Evolutionary conservation across 1,284 basidiomycete species (phyloP).

Genomic region (Pyrrhoderma lamaoense): DNA sequence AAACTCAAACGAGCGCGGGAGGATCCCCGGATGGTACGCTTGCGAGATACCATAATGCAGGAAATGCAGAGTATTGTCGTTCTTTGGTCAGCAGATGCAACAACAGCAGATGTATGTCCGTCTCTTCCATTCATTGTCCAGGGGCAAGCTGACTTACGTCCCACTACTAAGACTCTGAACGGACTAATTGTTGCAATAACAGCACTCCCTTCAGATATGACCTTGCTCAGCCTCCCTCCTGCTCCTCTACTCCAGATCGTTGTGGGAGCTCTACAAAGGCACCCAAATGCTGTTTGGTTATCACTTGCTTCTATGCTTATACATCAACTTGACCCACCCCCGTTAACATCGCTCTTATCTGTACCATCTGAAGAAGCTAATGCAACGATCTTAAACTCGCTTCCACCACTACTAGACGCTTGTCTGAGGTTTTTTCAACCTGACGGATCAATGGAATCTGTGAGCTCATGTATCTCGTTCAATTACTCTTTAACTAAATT

Average conservation of each 20-base stretch:
- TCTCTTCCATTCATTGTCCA: background rate
- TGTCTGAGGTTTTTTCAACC: slow-evolving; percentile 49
- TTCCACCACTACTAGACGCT: slow-evolving; percentile 57
- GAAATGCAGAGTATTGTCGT: slow-evolving; percentile 57
- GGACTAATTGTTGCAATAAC: slow-evolving; percentile 80
- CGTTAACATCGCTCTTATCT: slow-evolving; percentile 36
- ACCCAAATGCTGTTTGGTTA: slow-evolving; percentile 79
- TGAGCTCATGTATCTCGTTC: slow-evolving; percentile 30
- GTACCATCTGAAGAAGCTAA: slow-evolving; percentile 36
- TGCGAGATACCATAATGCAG: slow-evolving; percentile 58
- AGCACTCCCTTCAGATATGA: slow-evolving; percentile 61
- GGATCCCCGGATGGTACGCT: slow-evolving; percentile 52
- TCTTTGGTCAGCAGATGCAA: slow-evolving; percentile 70
- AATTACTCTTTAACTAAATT: background rate
- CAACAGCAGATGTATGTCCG: slow-evolving; percentile 66
- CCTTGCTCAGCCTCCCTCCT: slow-evolving; percentile 71
- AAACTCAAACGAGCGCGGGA: slow-evolving; percentile 54
- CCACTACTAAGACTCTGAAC: slow-evolving; percentile 51
- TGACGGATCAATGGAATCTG: slow-evolving; percentile 63
- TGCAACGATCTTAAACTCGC: slow-evolving; percentile 42
- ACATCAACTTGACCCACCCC: slow-evolving; percentile 71
- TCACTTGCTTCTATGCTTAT: slow-evolving; percentile 72
- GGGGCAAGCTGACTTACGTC: background rate
- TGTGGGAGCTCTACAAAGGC: slow-evolving; percentile 64
- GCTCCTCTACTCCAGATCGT: slow-evolving; percentile 74